Evolutionary conservation across 371 early-diverging fungal genomes (phyloP), one percentile per base, ranked within the genome.

Genomic region (Syncephalastrum monosporum): DNA sequence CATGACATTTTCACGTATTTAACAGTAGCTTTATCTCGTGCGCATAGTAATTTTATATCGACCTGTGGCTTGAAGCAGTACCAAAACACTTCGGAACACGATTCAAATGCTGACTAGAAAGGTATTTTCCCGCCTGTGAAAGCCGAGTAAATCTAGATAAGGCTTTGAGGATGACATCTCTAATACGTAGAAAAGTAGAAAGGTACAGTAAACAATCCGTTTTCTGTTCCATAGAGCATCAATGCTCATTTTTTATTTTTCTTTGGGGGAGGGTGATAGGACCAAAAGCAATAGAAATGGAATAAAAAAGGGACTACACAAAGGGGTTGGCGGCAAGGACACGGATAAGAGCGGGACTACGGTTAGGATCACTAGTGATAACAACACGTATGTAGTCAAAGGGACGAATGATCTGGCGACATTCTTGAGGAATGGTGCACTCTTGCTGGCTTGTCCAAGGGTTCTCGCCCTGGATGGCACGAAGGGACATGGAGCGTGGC

Each of bases 301-400:
- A 19, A 29, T 19, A 24, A 25, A 24, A 17, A 19, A 23, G 27
- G 44, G 38, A 38, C 21, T 63, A 63, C 53, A 68, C 59, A 69
- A 79, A 79, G 21, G 88, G 89, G 64, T 88, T 83, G 47, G 82
- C 79, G 14, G 88, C 83, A 53, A 82, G 68, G 23, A 88, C 74
- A 64, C 85, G 84, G 58, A 87, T 81, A 48, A 86, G 76, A 25
- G 88, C 87, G 6, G 90, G 90, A 17, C 80, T 87, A 42, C 81
- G 72, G 21, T 73, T 65, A 14, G 83, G 79, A 55, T 87, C 82
- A 5, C 82, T 80, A 1, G 83, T 82, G 33, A 91, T 74, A 47
- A 84, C 75, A 1, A 91, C 88, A 14, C 75, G 61, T 27, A 91
- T 64, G 55, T 69, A 71, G 48, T 83, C 82, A 68, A 89, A 87